Conservation (phyloP, 257 asterid genomes). For the Solanum arcanum region DNA sequence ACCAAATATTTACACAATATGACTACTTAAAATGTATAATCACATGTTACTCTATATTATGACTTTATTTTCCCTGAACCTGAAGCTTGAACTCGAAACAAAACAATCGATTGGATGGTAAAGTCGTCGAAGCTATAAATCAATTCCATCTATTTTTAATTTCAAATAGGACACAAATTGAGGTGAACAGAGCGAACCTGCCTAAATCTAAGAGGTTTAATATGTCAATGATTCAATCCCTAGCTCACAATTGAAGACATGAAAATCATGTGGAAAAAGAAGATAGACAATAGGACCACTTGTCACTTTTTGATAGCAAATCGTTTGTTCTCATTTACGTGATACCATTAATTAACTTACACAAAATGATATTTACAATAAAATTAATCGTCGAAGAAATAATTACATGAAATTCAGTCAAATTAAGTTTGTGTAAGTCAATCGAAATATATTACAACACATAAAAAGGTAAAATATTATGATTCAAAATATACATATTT, state of each 20-base stretch:
- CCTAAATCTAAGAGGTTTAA: neutral
- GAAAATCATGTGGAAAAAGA: conserved; percentile 13
- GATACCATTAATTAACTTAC: accelerated
- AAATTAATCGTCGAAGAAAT: accelerated
- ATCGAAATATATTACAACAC: no score
- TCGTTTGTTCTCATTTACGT: neutral
- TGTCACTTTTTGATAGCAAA: neutral
- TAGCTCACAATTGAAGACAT: neutral
- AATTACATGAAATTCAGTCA: neutral
- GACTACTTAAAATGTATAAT: neutral
- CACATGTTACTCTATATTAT: neutral
- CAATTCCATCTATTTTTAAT: neutral
- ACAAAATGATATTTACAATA: no score
- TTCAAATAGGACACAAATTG: neutral
- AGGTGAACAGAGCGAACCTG: neutral
- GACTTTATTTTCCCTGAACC: neutral
- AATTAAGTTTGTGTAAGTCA: neutral
- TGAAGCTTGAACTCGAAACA: neutral
- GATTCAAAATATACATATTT: no score
- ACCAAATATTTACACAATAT: neutral
- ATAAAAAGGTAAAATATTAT: neutral
- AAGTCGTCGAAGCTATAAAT: neutral
- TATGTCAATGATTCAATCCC: neutral
- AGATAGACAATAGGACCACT: conserved; percentile 18
- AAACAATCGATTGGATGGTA: neutral